A percentile compares a stretch with the other conserved stretches of the same genome.
Conservation (phyloP, 495 filamentous ascomycete genomes). For the Xylaria venustula region DNA sequence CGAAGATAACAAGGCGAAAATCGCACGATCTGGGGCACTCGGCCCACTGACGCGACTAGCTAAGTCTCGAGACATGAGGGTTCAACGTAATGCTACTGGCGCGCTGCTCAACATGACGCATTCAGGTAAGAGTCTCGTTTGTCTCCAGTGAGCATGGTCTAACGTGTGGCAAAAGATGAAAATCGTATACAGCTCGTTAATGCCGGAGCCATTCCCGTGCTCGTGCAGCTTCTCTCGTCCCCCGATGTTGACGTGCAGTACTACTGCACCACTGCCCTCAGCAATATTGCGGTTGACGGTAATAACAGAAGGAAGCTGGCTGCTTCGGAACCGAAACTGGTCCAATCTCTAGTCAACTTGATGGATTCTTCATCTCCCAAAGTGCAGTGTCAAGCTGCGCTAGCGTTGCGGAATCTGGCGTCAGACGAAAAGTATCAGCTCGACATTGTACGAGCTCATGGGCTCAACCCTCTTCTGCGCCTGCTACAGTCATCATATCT, state of each 20-base stretch:
- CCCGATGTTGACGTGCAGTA: conserved; percentile 97
- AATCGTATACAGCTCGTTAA: conserved; percentile 96
- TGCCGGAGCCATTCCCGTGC: conserved; percentile 91
- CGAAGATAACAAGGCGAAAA: conserved; percentile 98
- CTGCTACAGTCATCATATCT: conserved; percentile 93
- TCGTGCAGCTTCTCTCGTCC: conserved; percentile 90
- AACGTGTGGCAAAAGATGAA: conserved; percentile 63
- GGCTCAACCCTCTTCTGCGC: conserved; percentile 78
- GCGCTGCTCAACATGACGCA: conserved; percentile 98
- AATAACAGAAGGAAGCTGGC: conserved; percentile 87
- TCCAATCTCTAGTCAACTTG: conserved; percentile 88
- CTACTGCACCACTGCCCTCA: conserved; percentile 97
- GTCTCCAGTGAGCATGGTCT: conserved; percentile 16
- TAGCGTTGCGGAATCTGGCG: conserved; percentile 90
- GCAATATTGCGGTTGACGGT: conserved; percentile 95
- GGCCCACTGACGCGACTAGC: conserved; percentile 86
- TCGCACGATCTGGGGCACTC: conserved; percentile 90
- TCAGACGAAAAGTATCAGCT: conserved; percentile 99
- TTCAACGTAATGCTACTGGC: conserved; percentile 95
- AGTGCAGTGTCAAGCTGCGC: conserved; percentile 94
- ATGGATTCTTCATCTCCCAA: conserved; percentile 98
- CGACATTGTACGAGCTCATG: conserved; percentile 88
- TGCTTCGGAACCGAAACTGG: conserved; percentile 81
- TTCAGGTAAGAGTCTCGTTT: conserved; percentile 64
- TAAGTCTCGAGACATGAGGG: conserved; percentile 97